phyloP scores from a whole-genome alignment of 371 early-diverging fungal species.

The Funneliformis caledonium region DNA sequence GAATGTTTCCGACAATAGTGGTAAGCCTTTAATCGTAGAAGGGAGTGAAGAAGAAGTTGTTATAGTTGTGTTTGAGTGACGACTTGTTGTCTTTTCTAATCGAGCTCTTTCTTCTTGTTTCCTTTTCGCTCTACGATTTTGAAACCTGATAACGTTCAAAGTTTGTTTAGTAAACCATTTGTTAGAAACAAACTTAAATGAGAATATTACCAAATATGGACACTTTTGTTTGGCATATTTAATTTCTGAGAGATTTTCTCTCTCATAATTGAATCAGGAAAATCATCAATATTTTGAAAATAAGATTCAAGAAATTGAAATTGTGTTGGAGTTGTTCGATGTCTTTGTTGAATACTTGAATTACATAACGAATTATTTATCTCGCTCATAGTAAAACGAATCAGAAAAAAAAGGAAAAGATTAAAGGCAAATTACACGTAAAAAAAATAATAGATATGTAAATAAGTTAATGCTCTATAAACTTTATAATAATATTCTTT shows the following conservation, averaged over 20 bases:
- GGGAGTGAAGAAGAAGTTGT: neutral
- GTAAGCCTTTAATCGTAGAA: neutral
- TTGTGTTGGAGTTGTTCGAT: conserved; percentile 38
- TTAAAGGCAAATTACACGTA: too few species aligned
- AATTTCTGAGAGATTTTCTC: conserved; percentile 17
- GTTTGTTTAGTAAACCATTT: neutral
- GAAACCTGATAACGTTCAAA: conserved; percentile 11
- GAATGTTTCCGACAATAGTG: neutral
- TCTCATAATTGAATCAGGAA: conserved; percentile 26
- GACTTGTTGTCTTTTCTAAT: conserved; percentile 14
- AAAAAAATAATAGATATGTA: too few species aligned
- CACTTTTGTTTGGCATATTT: conserved; percentile 35
- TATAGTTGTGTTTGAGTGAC: neutral
- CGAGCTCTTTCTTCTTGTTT: conserved; percentile 34
- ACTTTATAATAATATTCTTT: neutral
- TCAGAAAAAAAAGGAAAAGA: neutral
- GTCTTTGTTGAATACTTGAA: conserved; percentile 7
- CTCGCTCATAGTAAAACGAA: neutral
- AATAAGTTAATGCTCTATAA: too few species aligned
- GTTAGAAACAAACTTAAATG: neutral
- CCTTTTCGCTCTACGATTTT: conserved; percentile 37
- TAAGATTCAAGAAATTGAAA: conserved; percentile 21
- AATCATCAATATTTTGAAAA: conserved; percentile 34
- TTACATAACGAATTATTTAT: conserved; percentile 5
- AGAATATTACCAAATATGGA: conserved; percentile 35